Evolutionary conservation across 169 alveolate species (phyloP).

Genomic region (Cryptosporidium felis): DNA sequence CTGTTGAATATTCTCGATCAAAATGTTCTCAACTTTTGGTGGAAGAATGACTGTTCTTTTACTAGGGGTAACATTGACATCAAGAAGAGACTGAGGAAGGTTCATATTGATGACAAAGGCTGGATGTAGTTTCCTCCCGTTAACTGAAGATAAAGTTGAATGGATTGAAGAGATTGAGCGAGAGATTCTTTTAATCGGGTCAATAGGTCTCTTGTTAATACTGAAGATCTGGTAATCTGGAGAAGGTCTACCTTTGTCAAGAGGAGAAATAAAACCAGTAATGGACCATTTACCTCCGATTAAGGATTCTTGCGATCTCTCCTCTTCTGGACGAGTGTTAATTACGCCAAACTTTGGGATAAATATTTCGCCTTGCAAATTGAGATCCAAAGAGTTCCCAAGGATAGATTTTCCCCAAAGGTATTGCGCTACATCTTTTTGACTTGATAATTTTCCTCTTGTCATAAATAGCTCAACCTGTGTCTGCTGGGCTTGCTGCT

Average conservation of each 20-base stretch:
- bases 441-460: constrained; percentile 17
- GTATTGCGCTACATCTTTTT: constrained; percentile 50
- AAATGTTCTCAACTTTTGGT: constrained; percentile 1
- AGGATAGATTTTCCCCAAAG: constrained; percentile 55
- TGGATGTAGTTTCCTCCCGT: constrained; percentile 26
- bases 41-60: constrained; percentile 55
- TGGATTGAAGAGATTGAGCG: constrained; percentile 29
- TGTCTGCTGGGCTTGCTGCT: background rate
- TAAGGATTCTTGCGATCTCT: background rate
- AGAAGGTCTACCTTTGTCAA: constrained; percentile 63
- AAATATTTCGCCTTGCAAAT: constrained; percentile 25
- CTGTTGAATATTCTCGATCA: constrained; percentile 21
- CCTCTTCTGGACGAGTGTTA: background rate
- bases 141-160: constrained; percentile 30
- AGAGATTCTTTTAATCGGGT: constrained; percentile 34
- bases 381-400: constrained; percentile 21
- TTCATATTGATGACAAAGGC: constrained; percentile 48
- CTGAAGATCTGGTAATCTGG: constrained; percentile 55
- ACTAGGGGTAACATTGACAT: constrained; percentile 60
- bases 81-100: constrained; percentile 30
- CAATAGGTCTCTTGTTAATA: constrained; percentile 32
- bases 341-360: constrained; percentile 5
- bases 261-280: constrained; percentile 34
- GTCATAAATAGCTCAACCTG: constrained; percentile 18
- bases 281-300: constrained; percentile 54